These are phyloP conservation scores for Leccinum fibrillosum DNA, from an alignment of 768 basidiomycete species.

Conservation along the genomic window DNA sequence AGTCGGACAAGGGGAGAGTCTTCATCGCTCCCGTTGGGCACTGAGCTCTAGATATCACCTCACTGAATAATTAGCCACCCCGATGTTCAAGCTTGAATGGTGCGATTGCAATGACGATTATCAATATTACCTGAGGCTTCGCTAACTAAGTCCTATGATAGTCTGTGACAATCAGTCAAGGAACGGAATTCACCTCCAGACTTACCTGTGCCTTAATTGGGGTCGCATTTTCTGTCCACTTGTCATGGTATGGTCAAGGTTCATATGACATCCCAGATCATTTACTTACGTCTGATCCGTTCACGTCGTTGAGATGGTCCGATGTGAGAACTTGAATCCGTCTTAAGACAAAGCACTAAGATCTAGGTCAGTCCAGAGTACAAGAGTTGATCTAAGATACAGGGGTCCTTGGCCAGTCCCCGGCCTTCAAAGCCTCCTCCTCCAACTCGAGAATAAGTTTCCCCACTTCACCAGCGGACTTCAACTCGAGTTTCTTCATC, in stretches of 20 bases:
- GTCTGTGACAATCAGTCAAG: neutral
- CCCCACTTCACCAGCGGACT: conserved; percentile 45
- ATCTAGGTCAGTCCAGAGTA: neutral
- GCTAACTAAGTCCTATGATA: neutral
- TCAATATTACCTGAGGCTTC: neutral
- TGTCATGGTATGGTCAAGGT: neutral
- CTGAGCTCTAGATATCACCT: neutral
- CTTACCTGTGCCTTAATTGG: neutral
- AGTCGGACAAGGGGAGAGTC: neutral
- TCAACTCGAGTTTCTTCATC: conserved; percentile 42
- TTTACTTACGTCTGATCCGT: neutral
- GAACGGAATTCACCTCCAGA: neutral
- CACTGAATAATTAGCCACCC: neutral
- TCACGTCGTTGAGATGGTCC: neutral
- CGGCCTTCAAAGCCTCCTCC: conserved; percentile 39
- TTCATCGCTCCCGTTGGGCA: neutral
- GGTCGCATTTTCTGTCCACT: neutral
- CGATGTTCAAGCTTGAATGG: neutral
- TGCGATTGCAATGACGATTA: neutral
- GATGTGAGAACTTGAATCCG: neutral
- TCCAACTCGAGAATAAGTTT: conserved; percentile 47
- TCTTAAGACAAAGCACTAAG: neutral
- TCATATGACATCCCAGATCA: neutral
- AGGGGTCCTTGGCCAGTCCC: conserved; percentile 37
- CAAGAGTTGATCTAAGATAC: neutral